Evolutionary conservation across 345 rosid species (phyloP), one percentile per base, ranked within the genome.

Genomic region (Gossypioides kirkii): DNA sequence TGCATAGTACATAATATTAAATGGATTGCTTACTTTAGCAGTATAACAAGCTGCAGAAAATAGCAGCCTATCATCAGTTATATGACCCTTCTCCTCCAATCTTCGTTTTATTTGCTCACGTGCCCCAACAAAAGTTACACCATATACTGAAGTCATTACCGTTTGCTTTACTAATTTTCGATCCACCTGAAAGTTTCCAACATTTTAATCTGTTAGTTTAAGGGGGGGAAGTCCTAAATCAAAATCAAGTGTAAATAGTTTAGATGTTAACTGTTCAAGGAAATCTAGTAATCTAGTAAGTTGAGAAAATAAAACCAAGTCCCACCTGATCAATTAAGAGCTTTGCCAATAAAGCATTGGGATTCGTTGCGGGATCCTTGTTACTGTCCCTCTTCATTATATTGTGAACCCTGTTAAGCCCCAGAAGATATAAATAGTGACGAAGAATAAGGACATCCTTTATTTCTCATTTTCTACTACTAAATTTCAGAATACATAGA

Each of bases 101-200:
- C 98, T 88, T 84, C 86, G 84, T 84, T 89, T 91, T 82, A 92
- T 95, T 77, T 95, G 99, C 72, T 95, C 98, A 64, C 99, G 97
- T 46, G 99, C 99, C 42, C 99, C 99, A 56, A 89, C 87, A 85
- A 82, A 95, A 59, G 99, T 95, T 68, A 95, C 99, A 75, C 98
- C 99, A 89, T 95, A 95, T 49, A 95, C 99, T 75, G 99, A 95
- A 70, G 99, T 95, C 99, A 95, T 95, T 78, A 95, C 99, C 0
- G 99, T 95, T 78, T 95, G 99, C 76, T 92, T 92, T 58, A 95
- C 98, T 78, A 95, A 78, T 83, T 92, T 95, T 68, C 98, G 79
- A 81, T 95, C 98, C 47, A 95, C 98, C 99, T 95, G 90, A 80
- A 84, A 82, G 63, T 54, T 80, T 54, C 69, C 73, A 77, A 74